A percentile compares a stretch with the other conserved stretches of the same genome.
Conservation (phyloP, 371 early-diverging fungal species). For the Neoconidiobolus thromboides region DNA sequence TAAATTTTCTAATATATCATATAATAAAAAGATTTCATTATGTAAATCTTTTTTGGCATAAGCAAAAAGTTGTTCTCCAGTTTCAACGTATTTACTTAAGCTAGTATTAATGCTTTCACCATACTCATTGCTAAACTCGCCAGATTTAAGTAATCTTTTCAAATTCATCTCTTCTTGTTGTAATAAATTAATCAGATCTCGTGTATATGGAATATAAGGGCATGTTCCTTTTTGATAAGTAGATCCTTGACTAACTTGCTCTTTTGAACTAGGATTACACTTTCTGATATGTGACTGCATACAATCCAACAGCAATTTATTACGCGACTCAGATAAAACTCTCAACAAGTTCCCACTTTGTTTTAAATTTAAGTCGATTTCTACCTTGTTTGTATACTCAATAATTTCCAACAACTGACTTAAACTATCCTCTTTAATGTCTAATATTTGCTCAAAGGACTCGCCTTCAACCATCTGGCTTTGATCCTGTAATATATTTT, state of each 20-base stretch:
- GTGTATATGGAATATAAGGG: constrained; percentile 9
- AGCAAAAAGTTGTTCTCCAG: constrained; percentile 40
- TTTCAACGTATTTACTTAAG: constrained; percentile 32
- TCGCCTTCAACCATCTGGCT: constrained; percentile 24
- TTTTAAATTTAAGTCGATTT: background rate
- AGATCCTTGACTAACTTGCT: constrained; percentile 17
- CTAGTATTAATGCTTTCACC: constrained; percentile 30
- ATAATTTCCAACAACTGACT: background rate
- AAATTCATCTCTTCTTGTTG: constrained; percentile 46
- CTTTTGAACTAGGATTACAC: constrained; percentile 24
- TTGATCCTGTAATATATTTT: constrained; percentile 21
- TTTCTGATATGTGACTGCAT: constrained; percentile 20
- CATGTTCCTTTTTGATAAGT: constrained; percentile 46
- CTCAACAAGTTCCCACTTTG: background rate
- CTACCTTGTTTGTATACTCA: background rate
- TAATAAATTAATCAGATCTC: background rate
- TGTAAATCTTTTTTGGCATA: constrained; percentile 36
- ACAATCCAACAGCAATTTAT: background rate
- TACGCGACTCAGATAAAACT: background rate
- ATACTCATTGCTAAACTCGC: constrained; percentile 29
- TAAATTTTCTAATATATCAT: constrained; percentile 46
- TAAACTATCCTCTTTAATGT: constrained; percentile 8
- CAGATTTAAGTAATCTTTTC: constrained; percentile 34
- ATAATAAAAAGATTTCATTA: constrained; percentile 51
- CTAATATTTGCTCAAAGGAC: constrained; percentile 27